A percentile compares a stretch with the other conserved stretches of the same genome.
phyloP scores from a whole-genome alignment of 2,329 filamentous ascomycete species.

The Trichoderma lentiforme region DNA sequence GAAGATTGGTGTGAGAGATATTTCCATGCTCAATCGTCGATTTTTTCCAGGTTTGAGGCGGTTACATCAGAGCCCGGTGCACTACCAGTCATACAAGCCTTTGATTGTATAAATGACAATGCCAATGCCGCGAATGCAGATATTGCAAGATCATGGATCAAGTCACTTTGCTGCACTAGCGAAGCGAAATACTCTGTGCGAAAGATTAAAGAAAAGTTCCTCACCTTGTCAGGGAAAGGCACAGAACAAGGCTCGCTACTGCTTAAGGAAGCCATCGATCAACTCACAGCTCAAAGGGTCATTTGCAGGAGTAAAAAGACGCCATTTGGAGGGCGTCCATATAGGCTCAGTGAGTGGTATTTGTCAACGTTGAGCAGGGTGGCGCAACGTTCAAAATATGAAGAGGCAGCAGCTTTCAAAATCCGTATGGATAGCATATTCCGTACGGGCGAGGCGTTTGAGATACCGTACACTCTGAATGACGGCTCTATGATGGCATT shows the following conservation, averaged over 20 bases:
- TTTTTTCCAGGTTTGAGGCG: constrained; percentile 56
- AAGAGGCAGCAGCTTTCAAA: constrained; percentile 60
- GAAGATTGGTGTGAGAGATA: constrained; percentile 56
- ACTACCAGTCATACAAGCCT: constrained; percentile 22
- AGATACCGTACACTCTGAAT: constrained; percentile 54
- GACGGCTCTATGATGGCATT: constrained; percentile 66
- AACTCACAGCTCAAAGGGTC: constrained; percentile 50
- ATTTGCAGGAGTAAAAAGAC: constrained; percentile 59
- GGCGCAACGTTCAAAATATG: constrained; percentile 52
- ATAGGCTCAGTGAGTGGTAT: constrained; percentile 60
- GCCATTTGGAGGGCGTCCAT: constrained; percentile 57
- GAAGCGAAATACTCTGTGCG: constrained; percentile 47
- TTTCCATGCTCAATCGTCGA: constrained; percentile 51
- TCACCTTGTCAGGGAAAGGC: constrained; percentile 43
- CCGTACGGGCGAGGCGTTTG: constrained; percentile 37
- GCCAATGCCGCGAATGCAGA: constrained; percentile 23
- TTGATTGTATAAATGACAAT: not conserved
- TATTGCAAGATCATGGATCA: constrained; percentile 57
- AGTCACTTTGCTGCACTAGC: constrained; percentile 55
- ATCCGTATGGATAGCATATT: constrained; percentile 56
- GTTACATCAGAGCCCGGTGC: constrained; percentile 47
- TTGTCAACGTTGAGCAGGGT: constrained; percentile 54
- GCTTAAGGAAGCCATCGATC: constrained; percentile 47
- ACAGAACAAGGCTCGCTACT: constrained; percentile 41
- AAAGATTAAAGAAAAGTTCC: constrained; percentile 49